These are phyloP conservation scores for Mallotus japonicus DNA, from an alignment of 441 rosid genomes.

Conservation along the genomic window DNA sequence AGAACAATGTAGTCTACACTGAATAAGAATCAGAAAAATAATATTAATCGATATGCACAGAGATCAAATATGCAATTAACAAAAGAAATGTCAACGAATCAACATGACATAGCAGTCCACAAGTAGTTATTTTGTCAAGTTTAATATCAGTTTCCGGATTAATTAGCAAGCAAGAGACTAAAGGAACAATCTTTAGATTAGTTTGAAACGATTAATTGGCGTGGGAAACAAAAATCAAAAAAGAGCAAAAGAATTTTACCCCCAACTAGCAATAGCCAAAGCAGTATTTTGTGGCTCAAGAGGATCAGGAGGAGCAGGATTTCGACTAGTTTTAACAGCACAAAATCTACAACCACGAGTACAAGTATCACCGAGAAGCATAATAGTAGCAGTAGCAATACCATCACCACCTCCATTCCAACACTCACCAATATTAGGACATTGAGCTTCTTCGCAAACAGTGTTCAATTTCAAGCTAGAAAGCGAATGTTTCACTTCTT, in stretches of 20 bases:
- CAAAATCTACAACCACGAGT: conserved; percentile 98
- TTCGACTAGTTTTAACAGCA: conserved; percentile 95
- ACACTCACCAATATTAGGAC: conserved; percentile 98
- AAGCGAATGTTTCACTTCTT: conserved; percentile 69
- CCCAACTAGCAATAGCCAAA: conserved; percentile 86
- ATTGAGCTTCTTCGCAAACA: conserved; percentile 96
- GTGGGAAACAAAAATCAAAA: not conserved
- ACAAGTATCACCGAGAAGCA: conserved; percentile 97
- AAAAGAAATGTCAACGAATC: not conserved
- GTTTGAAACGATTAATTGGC: not conserved
- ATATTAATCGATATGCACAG: not conserved
- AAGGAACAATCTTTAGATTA: not conserved
- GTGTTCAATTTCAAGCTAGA: conserved; percentile 80
- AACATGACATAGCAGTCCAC: not conserved
- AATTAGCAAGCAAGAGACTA: not conserved
- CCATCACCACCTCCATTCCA: conserved; percentile 99
- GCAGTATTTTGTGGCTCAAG: conserved; percentile 95
- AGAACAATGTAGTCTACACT: conserved; percentile 97
- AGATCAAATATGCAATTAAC: not conserved
- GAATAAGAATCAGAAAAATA: conserved; percentile 12
- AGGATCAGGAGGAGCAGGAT: conserved; percentile 92
- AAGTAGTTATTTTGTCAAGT: not conserved
- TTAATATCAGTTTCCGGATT: not conserved
- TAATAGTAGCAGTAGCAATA: conserved; percentile 89
- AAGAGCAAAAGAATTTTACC: conserved; percentile 42